Percentiles rank a stretch among this genome's conserved stretches.
Conservation (phyloP, 2,329 filamentous ascomycete species). For the Thelonectria blattea region DNA sequence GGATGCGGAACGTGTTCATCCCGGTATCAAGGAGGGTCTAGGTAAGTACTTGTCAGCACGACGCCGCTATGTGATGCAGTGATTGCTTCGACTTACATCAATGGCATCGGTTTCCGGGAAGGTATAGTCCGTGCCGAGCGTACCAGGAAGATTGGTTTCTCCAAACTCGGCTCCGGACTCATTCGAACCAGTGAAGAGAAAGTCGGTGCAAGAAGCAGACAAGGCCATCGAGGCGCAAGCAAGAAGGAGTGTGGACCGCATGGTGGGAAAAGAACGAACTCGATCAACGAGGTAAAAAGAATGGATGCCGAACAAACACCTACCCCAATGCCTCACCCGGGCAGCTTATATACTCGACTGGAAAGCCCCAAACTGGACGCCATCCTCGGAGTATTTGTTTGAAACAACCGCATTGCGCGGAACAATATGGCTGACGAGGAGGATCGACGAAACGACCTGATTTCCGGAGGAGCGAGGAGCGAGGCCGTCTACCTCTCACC, state of each 20-base stretch:
- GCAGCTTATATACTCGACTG: background rate
- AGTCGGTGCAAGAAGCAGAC: conserved; percentile 20
- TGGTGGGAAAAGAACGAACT: background rate
- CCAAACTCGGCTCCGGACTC: conserved; percentile 69
- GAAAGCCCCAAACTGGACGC: background rate
- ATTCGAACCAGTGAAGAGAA: conserved; percentile 43
- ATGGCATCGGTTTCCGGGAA: conserved; percentile 62
- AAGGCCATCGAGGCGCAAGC: background rate
- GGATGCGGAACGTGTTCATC: conserved; percentile 64
- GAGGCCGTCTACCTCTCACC: background rate
- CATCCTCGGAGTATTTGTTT: background rate
- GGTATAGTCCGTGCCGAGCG: conserved; percentile 64
- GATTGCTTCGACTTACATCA: conserved; percentile 39
- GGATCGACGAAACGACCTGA: background rate
- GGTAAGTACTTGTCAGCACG: conserved; percentile 7
- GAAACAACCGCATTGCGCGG: background rate
- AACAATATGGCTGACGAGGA: background rate
- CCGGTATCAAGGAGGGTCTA: conserved; percentile 58
- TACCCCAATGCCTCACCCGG: background rate
- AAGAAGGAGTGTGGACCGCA: background rate
- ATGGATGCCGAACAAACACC: background rate
- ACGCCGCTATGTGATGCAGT: background rate
- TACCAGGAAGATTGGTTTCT: conserved; percentile 60
- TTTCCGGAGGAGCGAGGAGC: background rate
- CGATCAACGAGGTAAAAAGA: conserved; percentile 12